phyloP scores from a whole-genome alignment of 179 eudicot species.

The Patellifolia procumbens region DNA sequence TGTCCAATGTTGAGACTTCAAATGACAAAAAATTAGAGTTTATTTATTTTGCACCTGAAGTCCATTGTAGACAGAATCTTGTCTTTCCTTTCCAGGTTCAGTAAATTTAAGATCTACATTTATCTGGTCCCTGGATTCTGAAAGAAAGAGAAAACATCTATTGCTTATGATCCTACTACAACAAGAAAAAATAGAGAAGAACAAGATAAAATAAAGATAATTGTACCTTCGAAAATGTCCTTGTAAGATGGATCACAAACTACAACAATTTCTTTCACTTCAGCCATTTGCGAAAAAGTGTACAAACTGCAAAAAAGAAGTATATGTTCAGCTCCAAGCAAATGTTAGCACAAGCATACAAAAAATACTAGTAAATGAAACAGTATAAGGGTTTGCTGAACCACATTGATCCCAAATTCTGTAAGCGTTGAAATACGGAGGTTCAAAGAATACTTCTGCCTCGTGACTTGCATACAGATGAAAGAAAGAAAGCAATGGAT shows the following conservation, averaged over 20 bases:
- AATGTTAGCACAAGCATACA: conserved; percentile 9
- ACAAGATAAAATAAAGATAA: conserved; percentile 2
- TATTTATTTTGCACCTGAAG: conserved; percentile 55
- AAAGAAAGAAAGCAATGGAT: neutral
- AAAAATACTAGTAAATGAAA: neutral
- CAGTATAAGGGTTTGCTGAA: neutral
- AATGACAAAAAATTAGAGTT: neutral
- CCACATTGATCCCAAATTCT: neutral
- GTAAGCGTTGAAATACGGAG: neutral
- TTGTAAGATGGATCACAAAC: conserved; percentile 96
- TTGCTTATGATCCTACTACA: conserved; percentile 3
- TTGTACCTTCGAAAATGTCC: conserved; percentile 89
- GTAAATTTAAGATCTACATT: conserved; percentile 77
- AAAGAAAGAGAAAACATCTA: conserved; percentile 22
- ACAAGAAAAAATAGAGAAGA: neutral
- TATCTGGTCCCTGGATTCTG: conserved; percentile 64
- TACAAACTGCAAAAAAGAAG: conserved; percentile 61
- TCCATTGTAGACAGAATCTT: conserved; percentile 85
- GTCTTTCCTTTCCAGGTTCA: conserved; percentile 96
- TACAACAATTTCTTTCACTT: conserved; percentile 94
- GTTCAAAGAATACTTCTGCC: neutral
- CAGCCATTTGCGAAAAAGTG: conserved; percentile 75
- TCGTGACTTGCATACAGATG: neutral
- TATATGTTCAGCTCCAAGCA: conserved; percentile 21
- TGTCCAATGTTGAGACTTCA: neutral